These are phyloP conservation scores for Suillus variegatus DNA, from an alignment of 768 basidiomycete genomes.

Conservation along the genomic window DNA sequence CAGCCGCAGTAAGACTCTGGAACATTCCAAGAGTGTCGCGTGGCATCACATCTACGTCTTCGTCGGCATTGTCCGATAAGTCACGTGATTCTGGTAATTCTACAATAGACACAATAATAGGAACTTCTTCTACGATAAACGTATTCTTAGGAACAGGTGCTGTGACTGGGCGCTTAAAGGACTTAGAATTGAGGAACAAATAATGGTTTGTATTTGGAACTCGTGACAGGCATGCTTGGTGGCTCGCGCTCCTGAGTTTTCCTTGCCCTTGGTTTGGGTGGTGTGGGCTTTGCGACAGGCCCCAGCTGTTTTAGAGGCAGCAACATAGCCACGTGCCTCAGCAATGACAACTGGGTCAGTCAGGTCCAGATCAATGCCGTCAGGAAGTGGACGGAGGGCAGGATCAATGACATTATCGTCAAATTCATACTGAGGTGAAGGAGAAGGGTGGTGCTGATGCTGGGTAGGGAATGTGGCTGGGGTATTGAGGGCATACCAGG, in stretches of 20 bases:
- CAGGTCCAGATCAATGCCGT: not conserved
- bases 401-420: not conserved
- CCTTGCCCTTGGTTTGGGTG: slow-evolving; percentile 5
- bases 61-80: too few relatives aligned
- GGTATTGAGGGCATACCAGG: not conserved
- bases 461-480: not conserved
- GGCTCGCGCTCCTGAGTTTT: not conserved
- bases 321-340: not conserved
- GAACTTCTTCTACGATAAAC: too few relatives aligned
- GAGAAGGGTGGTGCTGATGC: not conserved
- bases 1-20: too few relatives aligned
- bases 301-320: slow-evolving; percentile 5
- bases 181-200: too few relatives aligned
- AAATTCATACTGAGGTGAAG: not conserved
- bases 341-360: not conserved
- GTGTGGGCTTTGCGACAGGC: not conserved
- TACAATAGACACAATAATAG: too few relatives aligned
- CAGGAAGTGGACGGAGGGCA: not conserved
- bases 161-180: too few relatives aligned
- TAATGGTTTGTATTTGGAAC: too few relatives aligned
- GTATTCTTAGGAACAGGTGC: too few relatives aligned
- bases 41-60: too few relatives aligned
- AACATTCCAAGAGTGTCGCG: too few relatives aligned
- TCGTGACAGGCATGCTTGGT: too few relatives aligned
- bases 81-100: too few relatives aligned